Conservation (phyloP, 768 basidiomycete genomes). For the Udeniomyces megalosporus region DNA sequence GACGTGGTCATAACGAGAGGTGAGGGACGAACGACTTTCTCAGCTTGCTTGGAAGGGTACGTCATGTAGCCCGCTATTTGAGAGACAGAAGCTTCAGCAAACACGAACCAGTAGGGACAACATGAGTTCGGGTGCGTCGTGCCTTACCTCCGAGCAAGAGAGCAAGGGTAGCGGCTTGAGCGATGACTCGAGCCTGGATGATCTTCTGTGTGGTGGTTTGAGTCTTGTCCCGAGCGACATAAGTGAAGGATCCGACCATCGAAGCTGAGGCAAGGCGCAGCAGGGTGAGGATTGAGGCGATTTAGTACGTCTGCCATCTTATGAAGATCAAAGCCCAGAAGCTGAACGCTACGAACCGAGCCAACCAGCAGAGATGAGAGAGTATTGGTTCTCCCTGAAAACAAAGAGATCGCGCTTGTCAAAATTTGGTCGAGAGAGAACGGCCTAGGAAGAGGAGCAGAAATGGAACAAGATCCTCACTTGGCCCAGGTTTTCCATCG, state of each 20-base stretch:
- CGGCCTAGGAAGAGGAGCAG: background rate
- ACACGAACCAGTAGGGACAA: too few relatives aligned
- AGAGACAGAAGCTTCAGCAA: too few relatives aligned
- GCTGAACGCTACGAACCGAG: too few relatives aligned
- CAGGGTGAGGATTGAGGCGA: too few relatives aligned
- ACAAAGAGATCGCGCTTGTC: background rate
- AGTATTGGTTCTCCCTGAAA: background rate
- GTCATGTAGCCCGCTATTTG: too few relatives aligned
- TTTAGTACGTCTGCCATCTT: too few relatives aligned
- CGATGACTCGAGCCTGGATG: conserved; percentile 11
- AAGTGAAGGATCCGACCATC: background rate
- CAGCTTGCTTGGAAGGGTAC: background rate
- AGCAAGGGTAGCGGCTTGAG: background rate
- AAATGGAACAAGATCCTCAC: background rate
- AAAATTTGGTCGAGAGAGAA: background rate
- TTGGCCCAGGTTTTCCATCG: background rate
- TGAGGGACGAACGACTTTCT: background rate
- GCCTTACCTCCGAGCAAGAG: background rate
- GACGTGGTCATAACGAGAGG: too few relatives aligned
- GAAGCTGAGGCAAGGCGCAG: conserved; percentile 2
- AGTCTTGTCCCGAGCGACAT: background rate
- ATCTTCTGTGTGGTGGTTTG: conserved; percentile 3
- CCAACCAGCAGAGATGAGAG: background rate
- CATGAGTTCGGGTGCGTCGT: too few relatives aligned
- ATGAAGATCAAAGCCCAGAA: too few relatives aligned